A percentile compares a stretch with the other conserved stretches of the same genome.
These are phyloP conservation scores for Aspergillus aculeatus DNA, from an alignment of 2,329 filamentous ascomycete species.

Conservation along the genomic window DNA sequence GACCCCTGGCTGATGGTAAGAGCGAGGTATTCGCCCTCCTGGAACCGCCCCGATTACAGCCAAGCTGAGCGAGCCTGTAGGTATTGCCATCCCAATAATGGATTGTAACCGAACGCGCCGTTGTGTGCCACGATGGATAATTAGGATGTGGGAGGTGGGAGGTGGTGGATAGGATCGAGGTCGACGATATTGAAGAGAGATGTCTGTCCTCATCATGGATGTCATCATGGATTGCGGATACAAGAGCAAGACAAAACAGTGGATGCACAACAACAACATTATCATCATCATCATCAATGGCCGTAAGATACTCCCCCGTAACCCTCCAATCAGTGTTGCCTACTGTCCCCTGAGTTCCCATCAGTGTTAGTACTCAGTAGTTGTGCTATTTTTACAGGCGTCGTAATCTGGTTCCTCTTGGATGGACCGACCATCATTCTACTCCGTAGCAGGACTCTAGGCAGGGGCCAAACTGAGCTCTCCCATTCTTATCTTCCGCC, in stretches of 20 bases:
- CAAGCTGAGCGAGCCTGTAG: neutral
- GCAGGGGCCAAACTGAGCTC: neutral
- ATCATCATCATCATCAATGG: no score
- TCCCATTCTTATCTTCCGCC: conserved; percentile 15
- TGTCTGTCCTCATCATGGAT: no score
- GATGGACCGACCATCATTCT: neutral
- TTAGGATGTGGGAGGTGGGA: neutral
- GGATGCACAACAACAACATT: no score
- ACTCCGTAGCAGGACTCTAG: neutral
- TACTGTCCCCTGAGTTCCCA: neutral
- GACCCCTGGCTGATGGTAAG: neutral
- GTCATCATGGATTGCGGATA: no score
- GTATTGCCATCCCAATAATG: neutral
- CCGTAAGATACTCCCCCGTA: no score
- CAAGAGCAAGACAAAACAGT: no score
- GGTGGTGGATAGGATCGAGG: neutral
- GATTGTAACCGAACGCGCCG: neutral
- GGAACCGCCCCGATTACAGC: neutral
- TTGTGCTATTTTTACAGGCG: conserved; percentile 6
- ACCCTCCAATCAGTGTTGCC: neutral
- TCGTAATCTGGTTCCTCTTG: neutral
- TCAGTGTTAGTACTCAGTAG: no score
- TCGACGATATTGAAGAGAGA: neutral
- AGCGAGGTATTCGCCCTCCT: neutral
- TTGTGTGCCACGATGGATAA: neutral